Conservation (phyloP, 1,139 yeast genomes). For the Pichia sp. region DNA sequence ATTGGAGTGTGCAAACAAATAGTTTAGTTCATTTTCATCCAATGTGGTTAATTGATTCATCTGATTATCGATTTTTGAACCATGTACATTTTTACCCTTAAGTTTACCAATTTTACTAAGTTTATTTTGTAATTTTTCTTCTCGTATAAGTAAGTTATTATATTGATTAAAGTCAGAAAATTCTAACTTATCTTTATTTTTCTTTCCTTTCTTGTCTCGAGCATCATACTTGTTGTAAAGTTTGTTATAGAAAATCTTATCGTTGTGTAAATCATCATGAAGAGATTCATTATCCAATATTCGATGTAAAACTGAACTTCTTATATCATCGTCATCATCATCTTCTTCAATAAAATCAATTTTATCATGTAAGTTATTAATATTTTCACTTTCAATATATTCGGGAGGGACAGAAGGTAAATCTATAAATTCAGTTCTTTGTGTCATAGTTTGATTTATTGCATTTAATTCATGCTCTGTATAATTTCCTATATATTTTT, state of each 20-base stretch:
- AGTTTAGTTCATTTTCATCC: conserved; percentile 20
- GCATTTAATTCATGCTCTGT: neutral
- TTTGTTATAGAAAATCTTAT: conserved; percentile 25
- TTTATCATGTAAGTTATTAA: neutral
- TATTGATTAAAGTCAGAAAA: conserved; percentile 35
- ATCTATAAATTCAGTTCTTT: neutral
- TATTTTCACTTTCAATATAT: neutral
- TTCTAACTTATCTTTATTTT: conserved; percentile 4
- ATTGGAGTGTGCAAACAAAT: conserved; percentile 17
- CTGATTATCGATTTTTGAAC: neutral
- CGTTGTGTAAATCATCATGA: conserved; percentile 15
- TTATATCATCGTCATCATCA: conserved; percentile 10
- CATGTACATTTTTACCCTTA: conserved; percentile 5
- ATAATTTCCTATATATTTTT: neutral
- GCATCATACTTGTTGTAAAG: conserved; percentile 21
- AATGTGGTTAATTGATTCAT: conserved; percentile 16
- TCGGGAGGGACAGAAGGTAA: neutral
- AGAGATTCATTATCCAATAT: conserved; percentile 18
- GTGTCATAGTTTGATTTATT: neutral
- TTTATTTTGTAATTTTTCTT: conserved; percentile 29
- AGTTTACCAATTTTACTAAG: conserved; percentile 29
- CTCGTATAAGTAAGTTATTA: conserved; percentile 31
- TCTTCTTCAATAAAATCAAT: neutral
- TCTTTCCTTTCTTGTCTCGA: neutral
- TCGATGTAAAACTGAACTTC: conserved; percentile 18